Conservation (phyloP, 1,139 yeast species). For the Geotrichum restrictum region DNA sequence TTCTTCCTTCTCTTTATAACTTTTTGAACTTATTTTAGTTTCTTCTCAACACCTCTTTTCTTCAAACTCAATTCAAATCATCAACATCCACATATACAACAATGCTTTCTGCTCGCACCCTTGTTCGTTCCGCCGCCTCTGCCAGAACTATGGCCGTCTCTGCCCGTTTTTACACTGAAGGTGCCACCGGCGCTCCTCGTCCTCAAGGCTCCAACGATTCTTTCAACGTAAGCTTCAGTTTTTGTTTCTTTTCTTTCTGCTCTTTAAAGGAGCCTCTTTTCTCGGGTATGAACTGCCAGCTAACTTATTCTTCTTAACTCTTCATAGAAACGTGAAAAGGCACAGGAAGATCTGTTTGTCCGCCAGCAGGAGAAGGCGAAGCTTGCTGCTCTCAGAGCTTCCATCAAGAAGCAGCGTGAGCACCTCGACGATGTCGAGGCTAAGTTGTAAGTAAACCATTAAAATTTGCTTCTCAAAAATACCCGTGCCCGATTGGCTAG, state of each 20-base stretch:
- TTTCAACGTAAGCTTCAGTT: conserved; percentile 43
- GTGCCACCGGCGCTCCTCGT: conserved; percentile 55
- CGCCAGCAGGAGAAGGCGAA: conserved; percentile 62
- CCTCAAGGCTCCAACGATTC: conserved; percentile 48
- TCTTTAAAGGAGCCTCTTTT: too few relatives aligned
- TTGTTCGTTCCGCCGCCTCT: conserved; percentile 14
- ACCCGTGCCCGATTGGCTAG: background rate
- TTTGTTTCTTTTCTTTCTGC: background rate
- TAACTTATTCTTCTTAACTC: background rate
- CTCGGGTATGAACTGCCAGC: background rate
- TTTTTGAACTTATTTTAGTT: too few relatives aligned
- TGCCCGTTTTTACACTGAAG: conserved; percentile 50
- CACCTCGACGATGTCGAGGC: conserved; percentile 33
- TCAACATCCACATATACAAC: conserved; percentile 3
- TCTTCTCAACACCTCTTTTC: background rate
- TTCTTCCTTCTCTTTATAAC: background rate
- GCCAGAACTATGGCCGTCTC: conserved; percentile 21
- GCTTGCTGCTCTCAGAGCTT: conserved; percentile 47
- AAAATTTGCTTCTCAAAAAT: background rate
- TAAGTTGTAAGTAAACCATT: conserved; percentile 32
- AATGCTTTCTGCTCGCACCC: conserved; percentile 19
- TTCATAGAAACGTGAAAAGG: conserved; percentile 59
- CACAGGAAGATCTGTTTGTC: conserved; percentile 63
- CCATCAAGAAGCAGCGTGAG: conserved; percentile 48
- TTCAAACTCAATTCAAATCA: background rate